Percentiles rank a stretch among this genome's conserved stretches.
phyloP scores from a whole-genome alignment of 2,329 filamentous ascomycete species.

The Aspergillus terreus region DNA sequence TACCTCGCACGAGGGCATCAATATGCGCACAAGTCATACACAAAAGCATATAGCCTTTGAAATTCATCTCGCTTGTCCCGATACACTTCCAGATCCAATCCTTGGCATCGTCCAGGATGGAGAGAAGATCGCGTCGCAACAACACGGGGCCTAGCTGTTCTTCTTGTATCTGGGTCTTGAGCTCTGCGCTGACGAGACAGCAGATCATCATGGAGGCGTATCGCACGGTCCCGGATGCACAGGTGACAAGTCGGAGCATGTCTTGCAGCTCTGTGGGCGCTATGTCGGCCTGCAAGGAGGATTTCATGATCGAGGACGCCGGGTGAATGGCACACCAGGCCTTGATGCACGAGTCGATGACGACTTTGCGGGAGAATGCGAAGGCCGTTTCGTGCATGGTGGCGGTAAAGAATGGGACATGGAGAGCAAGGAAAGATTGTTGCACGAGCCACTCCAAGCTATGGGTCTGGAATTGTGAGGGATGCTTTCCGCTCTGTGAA shows the following conservation, averaged over 20 bases:
- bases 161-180: constrained; percentile 25
- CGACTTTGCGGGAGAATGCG: constrained; percentile 50
- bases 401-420: constrained; percentile 24
- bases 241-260: constrained; percentile 38
- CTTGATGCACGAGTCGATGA: constrained; percentile 48
- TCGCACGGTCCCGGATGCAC: constrained; percentile 32
- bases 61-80: constrained; percentile 52
- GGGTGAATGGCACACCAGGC: constrained; percentile 43
- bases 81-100: constrained; percentile 41
- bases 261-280: constrained; percentile 19
- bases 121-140: constrained; percentile 25
- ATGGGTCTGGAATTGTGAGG: constrained; percentile 15
- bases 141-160: constrained; percentile 21
- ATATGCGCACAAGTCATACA: constrained; percentile 42
- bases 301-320: constrained; percentile 11
- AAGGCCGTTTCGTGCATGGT: constrained; percentile 21
- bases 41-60: constrained; percentile 50
- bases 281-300: constrained; percentile 4
- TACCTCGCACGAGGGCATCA: constrained; percentile 37
- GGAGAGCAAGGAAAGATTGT: constrained; percentile 26
- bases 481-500: not conserved
- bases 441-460: constrained; percentile 26
- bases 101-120: constrained; percentile 38
- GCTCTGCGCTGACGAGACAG: constrained; percentile 22
- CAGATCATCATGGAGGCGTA: constrained; percentile 14